phyloP scores from a whole-genome alignment of 2,329 filamentous ascomycete genomes.

The Drechslera avenae region DNA sequence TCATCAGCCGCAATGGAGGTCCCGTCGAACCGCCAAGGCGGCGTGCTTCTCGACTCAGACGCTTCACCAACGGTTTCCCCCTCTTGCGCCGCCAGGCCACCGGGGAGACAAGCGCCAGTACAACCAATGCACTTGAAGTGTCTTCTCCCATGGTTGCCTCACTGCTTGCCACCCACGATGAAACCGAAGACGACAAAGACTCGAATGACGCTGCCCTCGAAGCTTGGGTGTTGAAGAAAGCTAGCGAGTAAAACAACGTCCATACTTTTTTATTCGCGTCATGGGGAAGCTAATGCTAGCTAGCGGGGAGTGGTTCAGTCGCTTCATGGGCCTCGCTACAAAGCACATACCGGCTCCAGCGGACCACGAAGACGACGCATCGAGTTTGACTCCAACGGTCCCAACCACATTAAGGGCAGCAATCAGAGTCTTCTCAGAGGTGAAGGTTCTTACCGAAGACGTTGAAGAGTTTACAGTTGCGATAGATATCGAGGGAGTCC shows the following conservation, averaged over 20 bases:
- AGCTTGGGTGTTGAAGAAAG: constrained; percentile 19
- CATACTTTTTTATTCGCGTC: not conserved
- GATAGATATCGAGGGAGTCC: constrained; percentile 37
- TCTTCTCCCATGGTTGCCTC: not conserved
- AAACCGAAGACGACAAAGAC: not conserved
- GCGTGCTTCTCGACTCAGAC: constrained; percentile 26
- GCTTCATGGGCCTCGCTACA: constrained; percentile 20
- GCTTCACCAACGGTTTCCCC: constrained; percentile 26
- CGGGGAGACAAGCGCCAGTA: constrained; percentile 18
- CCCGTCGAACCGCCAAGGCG: constrained; percentile 13
- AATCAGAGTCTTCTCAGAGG: constrained; percentile 30
- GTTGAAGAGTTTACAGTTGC: constrained; percentile 37
- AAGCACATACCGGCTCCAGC: constrained; percentile 25
- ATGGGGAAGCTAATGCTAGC: not conserved
- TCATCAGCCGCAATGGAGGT: constrained; percentile 2
- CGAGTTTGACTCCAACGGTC: not conserved
- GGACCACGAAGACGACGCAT: constrained; percentile 11
- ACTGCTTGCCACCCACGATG: constrained; percentile 2
- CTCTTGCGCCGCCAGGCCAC: constrained; percentile 29
- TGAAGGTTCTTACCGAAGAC: constrained; percentile 23
- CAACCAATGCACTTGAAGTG: constrained; percentile 7
- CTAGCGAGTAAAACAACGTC: constrained; percentile 19
- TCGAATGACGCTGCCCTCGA: constrained; percentile 18
- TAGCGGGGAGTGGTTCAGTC: constrained; percentile 22
- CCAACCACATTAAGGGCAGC: constrained; percentile 31